These are phyloP conservation scores for Cryphonectria naterciae DNA, from an alignment of 2,329 filamentous ascomycete genomes.

Conservation along the genomic window DNA sequence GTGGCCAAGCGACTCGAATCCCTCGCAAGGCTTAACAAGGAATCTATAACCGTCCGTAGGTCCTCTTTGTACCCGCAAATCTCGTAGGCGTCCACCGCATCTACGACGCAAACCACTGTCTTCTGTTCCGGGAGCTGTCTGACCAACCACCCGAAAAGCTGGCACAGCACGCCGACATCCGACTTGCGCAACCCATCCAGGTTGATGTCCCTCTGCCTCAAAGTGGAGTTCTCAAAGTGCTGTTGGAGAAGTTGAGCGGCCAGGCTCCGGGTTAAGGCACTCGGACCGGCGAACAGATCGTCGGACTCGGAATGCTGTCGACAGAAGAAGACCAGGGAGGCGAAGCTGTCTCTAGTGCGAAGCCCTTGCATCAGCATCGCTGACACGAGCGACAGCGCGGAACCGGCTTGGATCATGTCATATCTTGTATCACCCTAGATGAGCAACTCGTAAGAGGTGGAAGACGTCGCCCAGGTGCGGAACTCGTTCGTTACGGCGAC, in stretches of 20 bases:
- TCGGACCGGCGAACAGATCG: not conserved
- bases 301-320: not conserved
- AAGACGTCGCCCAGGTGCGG: no score
- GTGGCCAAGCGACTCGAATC: not conserved
- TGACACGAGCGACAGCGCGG: not conserved
- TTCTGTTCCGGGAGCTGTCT: not conserved
- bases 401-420: not conserved
- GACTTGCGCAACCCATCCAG: no score
- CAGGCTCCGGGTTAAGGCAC: not conserved
- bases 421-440: not conserved
- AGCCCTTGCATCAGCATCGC: not conserved
- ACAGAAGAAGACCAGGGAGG: not conserved
- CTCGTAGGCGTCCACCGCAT: not conserved
- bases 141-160: not conserved
- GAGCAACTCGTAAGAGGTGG: not conserved
- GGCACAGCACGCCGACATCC: not conserved
- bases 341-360: not conserved
- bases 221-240: not conserved
- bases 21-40: not conserved
- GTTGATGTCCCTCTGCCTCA: not conserved
- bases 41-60: not conserved
- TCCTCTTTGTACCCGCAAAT: not conserved
- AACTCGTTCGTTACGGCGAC: no score
- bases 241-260: not conserved
- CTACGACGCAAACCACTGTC: not conserved